Evolutionary conservation across 208 protist species (phyloP).

Genomic region (Vickermania spadyakhi): DNA sequence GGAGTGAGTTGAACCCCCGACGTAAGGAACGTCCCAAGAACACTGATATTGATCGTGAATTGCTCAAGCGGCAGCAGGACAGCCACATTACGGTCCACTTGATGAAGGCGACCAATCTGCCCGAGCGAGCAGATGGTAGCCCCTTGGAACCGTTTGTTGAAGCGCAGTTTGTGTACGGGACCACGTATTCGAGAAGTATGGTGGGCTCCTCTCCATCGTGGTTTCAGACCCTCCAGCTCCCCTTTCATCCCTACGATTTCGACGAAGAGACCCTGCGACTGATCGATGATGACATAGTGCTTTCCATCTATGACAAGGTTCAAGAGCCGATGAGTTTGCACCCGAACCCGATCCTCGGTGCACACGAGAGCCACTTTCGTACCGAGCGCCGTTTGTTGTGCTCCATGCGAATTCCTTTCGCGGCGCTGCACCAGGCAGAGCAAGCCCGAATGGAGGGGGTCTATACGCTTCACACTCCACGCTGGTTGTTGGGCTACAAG

Average conservation of each 20-base stretch:
- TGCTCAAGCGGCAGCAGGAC: conserved; percentile 37
- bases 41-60: conserved; percentile 52
- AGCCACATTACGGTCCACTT: conserved; percentile 70
- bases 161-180: conserved; percentile 65
- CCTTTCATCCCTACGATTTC: conserved; percentile 74
- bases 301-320: conserved; percentile 78
- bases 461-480: conserved; percentile 49
- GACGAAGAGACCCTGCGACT: conserved; percentile 76
- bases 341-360: conserved; percentile 23
- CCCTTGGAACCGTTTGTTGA: conserved; percentile 73
- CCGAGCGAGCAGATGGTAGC: conserved; percentile 48
- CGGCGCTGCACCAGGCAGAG: conserved; percentile 54
- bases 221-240: conserved; percentile 75
- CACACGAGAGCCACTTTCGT: conserved; percentile 76
- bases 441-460: conserved; percentile 65
- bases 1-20: conserved; percentile 69
- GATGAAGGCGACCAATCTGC: conserved; percentile 74
- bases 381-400: conserved; percentile 74
- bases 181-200: conserved; percentile 54
- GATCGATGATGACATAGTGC: conserved; percentile 75
- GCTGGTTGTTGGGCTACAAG: conserved; percentile 67
- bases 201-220: conserved; percentile 59
- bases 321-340: conserved; percentile 45
- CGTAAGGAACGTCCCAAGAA: conserved; percentile 51
- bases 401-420: conserved; percentile 66